Evolutionary conservation across 1,139 yeast genomes (phyloP).

Genomic region (Lodderomyces parapsilosis): DNA sequence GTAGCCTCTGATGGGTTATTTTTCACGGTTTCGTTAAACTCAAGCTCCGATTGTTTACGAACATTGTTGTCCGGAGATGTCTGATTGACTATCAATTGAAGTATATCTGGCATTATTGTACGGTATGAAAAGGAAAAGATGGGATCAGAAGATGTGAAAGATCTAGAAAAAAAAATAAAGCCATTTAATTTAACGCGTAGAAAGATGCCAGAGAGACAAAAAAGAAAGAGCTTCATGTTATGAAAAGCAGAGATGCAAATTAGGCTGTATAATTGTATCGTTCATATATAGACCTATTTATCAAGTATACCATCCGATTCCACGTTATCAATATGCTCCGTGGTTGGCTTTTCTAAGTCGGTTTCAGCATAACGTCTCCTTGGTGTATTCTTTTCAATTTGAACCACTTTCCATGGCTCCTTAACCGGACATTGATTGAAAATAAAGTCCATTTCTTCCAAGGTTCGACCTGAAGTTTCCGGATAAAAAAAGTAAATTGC

Average conservation of each 20-base stretch:
- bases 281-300: background rate
- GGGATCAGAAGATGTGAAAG: background rate
- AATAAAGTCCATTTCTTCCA: constrained; percentile 63
- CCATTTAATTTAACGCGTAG: too few relatives aligned
- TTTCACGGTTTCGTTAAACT: constrained; percentile 26
- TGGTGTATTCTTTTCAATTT: constrained; percentile 26
- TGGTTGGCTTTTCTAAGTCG: constrained; percentile 11
- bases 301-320: background rate
- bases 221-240: too few relatives aligned
- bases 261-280: too few relatives aligned
- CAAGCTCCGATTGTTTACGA: constrained; percentile 35
- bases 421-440: constrained; percentile 40
- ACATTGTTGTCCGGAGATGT: constrained; percentile 36
- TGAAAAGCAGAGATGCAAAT: too few relatives aligned
- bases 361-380: constrained; percentile 1
- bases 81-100: constrained; percentile 29
- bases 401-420: constrained; percentile 39
- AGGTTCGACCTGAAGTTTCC: constrained; percentile 58
- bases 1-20: constrained; percentile 34
- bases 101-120: constrained; percentile 12
- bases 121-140: background rate
- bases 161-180: background rate
- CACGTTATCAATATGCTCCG: constrained; percentile 11
- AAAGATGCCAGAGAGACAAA: too few relatives aligned
- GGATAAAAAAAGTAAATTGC: constrained; percentile 55